These are phyloP conservation scores for Fremontodendron californicum DNA, from an alignment of 345 rosid genomes.

Conservation along the genomic window DNA sequence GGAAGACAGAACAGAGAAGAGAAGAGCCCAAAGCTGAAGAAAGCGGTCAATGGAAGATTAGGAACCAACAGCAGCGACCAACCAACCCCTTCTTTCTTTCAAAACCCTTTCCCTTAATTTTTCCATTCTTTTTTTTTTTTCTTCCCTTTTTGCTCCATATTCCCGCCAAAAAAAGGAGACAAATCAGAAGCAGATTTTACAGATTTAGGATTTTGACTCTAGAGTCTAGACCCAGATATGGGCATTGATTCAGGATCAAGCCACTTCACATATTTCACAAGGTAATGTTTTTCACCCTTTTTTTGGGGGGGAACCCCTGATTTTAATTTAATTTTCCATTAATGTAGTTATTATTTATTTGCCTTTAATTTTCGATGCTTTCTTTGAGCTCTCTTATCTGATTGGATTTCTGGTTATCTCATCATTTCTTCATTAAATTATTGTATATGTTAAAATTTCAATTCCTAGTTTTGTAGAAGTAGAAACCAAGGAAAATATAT, in stretches of 20 bases:
- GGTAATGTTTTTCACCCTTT: conserved; percentile 32
- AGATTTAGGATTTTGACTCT: not conserved
- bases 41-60: conserved; percentile 4
- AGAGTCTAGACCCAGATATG: conserved; percentile 22
- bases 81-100: not conserved
- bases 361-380: not conserved
- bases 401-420: not conserved
- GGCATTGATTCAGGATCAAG: conserved; percentile 33
- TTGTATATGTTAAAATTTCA: not conserved
- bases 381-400: not conserved
- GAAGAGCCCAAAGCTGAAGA: not conserved
- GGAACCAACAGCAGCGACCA: not conserved
- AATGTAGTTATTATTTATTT: not conserved
- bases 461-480: not conserved
- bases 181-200: not conserved
- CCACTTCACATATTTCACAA: conserved; percentile 45
- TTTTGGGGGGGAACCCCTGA: not conserved
- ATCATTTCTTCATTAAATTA: not conserved
- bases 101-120: not conserved
- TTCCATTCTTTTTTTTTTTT: not conserved
- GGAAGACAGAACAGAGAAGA: not conserved
- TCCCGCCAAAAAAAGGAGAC: conserved; percentile 1
- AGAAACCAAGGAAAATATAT: not conserved
- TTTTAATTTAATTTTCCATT: not conserved
- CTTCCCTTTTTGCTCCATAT: not conserved